Base-by-base conservation (phyloP, 495 filamentous ascomycete genomes). In the Xylaria telfairii region DNA sequence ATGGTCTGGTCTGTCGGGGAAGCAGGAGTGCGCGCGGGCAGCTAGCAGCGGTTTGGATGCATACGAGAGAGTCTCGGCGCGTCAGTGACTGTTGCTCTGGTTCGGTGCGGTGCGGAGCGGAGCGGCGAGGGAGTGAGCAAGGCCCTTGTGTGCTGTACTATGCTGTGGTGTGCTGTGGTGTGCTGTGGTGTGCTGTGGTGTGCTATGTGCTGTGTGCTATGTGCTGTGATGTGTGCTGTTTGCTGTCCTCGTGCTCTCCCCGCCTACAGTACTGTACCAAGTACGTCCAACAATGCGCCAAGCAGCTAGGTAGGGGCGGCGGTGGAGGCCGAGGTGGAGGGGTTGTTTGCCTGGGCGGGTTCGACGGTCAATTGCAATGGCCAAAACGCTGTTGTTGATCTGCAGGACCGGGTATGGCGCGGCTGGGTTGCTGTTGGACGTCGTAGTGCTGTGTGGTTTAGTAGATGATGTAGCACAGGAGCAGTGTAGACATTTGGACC, bases 1-100 rank as follows among this genome's bases (percentile, higher is more conserved):
- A 84, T 86, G 75, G 72, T 80, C 67, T 15, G 28, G 2, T 65
- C 34, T 37, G 34, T 37, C 8, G 8, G 37, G 32, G 28, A 21
- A 5, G 59, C 0, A 26, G 59, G 49, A 37, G 49, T 37, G 68
- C 68, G 39, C 41, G 28, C 60, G 51, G 51, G 49, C 60, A 65
- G 34, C n/a, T 57, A 44, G 47, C 44, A 54, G 60, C 8, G 39
- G 28, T 39, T 8, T 13, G 28, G 26, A 54, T 28, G 12, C 67
- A 68, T 68, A 19, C 54, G 56, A 49, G 42, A 9, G 67, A 30
- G 51, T 26, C 67, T 34, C 53, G 42, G 39, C 37, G 21, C 26
- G 67, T 30, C 28, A 19, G 41, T n/a, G 15, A 51, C 49, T 1
- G 24, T 24, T 13, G 46, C 26, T n/a, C 30, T 49, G 46, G 42